A percentile compares a stretch with the other conserved stretches of the same genome.
These are phyloP conservation scores for Coprinellus micaceus DNA, from an alignment of 768 basidiomycete species.

Conservation along the genomic window DNA sequence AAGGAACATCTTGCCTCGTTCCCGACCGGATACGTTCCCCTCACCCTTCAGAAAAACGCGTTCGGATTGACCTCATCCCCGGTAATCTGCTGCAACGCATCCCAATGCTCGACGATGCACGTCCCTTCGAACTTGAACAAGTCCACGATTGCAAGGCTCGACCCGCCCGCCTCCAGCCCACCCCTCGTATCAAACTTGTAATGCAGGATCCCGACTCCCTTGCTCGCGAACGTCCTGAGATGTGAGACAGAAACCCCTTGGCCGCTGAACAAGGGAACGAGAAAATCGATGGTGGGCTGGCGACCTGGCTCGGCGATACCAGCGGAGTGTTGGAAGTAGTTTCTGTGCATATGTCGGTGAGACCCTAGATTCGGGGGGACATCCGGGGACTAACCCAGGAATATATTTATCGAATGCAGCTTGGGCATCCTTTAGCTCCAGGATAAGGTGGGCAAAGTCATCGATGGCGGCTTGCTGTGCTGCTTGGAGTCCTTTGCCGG, in stretches of 20 bases:
- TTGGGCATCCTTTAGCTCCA: background rate
- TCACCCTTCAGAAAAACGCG: slow-evolving; percentile 9
- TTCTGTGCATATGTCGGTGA: background rate
- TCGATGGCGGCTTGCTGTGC: slow-evolving; percentile 3
- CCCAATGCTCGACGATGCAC: slow-evolving; percentile 10
- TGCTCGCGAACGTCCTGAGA: background rate
- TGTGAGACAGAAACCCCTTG: background rate
- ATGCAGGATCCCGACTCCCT: slow-evolving; percentile 1
- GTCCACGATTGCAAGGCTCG: background rate
- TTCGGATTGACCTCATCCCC: slow-evolving; percentile 8
- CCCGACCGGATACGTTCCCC: too few species aligned
- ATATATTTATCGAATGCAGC: slow-evolving; percentile 3
- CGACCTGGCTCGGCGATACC: background rate
- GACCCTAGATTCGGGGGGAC: background rate
- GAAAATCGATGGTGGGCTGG: background rate
- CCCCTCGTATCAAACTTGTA: background rate
- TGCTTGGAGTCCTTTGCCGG: background rate
- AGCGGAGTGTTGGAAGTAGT: slow-evolving; percentile 5
- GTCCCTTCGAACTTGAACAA: slow-evolving; percentile 5
- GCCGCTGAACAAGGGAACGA: background rate
- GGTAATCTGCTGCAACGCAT: slow-evolving; percentile 1
- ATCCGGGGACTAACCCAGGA: slow-evolving; percentile 1
- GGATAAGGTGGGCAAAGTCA: background rate
- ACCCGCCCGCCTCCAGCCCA: background rate
- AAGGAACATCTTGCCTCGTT: too few species aligned